Evolutionary conservation across 1,284 basidiomycete species (phyloP).

Genomic region (Agroathelia rolfsii): DNA sequence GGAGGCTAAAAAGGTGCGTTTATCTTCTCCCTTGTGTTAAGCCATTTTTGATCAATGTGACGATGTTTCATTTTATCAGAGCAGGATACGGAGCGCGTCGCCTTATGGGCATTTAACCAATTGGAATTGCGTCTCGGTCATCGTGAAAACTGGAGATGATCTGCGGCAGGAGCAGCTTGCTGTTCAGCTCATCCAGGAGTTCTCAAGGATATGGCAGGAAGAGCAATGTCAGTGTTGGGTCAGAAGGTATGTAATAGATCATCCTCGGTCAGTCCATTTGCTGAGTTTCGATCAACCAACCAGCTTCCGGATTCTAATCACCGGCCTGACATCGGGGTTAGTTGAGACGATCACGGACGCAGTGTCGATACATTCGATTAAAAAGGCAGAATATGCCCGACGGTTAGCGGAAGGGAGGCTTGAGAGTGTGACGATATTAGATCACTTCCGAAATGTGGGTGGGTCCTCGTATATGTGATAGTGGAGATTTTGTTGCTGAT

Average conservation of each 20-base stretch:
- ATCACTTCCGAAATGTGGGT: slow-evolving; percentile 81
- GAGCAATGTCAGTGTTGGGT: slow-evolving; percentile 88
- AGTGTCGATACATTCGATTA: slow-evolving; percentile 97
- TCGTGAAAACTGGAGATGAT: slow-evolving; percentile 97
- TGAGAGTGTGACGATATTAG: slow-evolving; percentile 79
- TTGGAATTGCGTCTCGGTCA: slow-evolving; percentile 89
- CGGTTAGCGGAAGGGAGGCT: slow-evolving; percentile 72
- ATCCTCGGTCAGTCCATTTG: no score
- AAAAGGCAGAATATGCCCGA: slow-evolving; percentile 95
- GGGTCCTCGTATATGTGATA: no score
- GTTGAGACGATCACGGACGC: slow-evolving; percentile 96
- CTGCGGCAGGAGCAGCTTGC: slow-evolving; percentile 96
- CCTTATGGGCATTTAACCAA: slow-evolving; percentile 91
- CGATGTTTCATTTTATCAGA: slow-evolving; percentile 42
- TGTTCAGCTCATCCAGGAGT: slow-evolving; percentile 89
- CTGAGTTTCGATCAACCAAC: no score
- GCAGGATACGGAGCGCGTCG: slow-evolving; percentile 83
- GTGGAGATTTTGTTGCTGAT: not conserved
- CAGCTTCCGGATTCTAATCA: slow-evolving; percentile 86
- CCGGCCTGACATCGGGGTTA: slow-evolving; percentile 85
- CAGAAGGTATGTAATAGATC: slow-evolving; percentile 60
- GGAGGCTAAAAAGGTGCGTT: slow-evolving; percentile 79
- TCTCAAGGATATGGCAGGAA: slow-evolving; percentile 91
- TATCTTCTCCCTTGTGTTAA: slow-evolving; percentile 4
- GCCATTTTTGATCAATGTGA: slow-evolving; percentile 8